phyloP scores from a whole-genome alignment of 2,329 filamentous ascomycete genomes.

The Huntiella abstrusa region DNA sequence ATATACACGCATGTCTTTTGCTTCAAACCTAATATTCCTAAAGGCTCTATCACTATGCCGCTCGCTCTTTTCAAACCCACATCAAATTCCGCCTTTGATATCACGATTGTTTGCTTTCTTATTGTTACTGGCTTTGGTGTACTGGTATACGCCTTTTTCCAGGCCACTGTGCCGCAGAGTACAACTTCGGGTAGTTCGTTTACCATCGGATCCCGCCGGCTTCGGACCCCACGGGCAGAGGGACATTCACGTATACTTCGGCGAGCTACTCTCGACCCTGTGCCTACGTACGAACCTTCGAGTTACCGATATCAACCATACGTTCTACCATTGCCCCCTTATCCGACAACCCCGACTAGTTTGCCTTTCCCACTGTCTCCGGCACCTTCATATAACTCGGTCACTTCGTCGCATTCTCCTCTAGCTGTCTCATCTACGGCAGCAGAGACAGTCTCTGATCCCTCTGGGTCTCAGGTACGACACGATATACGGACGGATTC shows the following conservation, averaged over 20 bases:
- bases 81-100: slow-evolving; percentile 3
- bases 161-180: background rate
- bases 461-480: background rate
- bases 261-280: slow-evolving; percentile 6
- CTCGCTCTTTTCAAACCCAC: background rate
- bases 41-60: background rate
- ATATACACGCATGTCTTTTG: too few relatives aligned
- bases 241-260: background rate
- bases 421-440: too few relatives aligned
- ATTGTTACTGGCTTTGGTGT: slow-evolving; percentile 9
- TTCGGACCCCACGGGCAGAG: too few relatives aligned
- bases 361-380: background rate
- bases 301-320: slow-evolving; percentile 2
- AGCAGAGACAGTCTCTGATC: too few relatives aligned
- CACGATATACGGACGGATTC: background rate
- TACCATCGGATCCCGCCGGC: background rate
- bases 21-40: background rate
- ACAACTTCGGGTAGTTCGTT: background rate
- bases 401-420: too few relatives aligned
- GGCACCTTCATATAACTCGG: slow-evolving; percentile 1
- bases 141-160: slow-evolving; percentile 7
- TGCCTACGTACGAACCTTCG: slow-evolving; percentile 9
- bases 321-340: background rate
- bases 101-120: slow-evolving; percentile 6
- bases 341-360: background rate